These are phyloP conservation scores for Aspergillus sp. DNA, from an alignment of 2,329 filamentous ascomycete species.

Conservation along the genomic window DNA sequence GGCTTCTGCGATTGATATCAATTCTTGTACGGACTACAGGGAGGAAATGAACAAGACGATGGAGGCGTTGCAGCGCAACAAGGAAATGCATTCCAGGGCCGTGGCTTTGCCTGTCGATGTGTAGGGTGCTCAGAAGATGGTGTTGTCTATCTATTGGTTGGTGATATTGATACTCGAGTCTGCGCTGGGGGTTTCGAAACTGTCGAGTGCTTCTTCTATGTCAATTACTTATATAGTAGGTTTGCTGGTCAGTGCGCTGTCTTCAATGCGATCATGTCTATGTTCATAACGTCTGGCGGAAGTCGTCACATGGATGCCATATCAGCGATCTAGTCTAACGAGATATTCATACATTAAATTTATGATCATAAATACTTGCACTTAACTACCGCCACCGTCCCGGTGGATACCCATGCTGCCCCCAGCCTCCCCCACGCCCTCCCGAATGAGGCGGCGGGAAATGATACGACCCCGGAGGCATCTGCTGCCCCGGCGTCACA, in stretches of 20 bases:
- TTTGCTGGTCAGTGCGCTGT: too few species aligned
- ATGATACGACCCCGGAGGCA: constrained; percentile 31
- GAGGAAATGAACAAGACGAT: constrained; percentile 15
- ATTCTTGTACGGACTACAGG: neutral
- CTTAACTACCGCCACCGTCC: constrained; percentile 17
- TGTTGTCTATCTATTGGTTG: neutral
- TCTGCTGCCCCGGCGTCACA: constrained; percentile 23
- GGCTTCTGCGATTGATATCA: neutral
- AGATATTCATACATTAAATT: neutral
- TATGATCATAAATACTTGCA: neutral
- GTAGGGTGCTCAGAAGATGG: neutral
- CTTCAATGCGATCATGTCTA: too few species aligned
- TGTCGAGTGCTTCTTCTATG: too few species aligned
- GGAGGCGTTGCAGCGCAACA: constrained; percentile 8
- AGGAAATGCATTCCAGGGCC: neutral
- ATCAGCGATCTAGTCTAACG: neutral
- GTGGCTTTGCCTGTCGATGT: neutral
- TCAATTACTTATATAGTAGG: too few species aligned
- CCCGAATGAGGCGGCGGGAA: constrained; percentile 33
- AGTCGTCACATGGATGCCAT: neutral
- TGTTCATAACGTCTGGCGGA: neutral
- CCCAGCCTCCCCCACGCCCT: constrained; percentile 22
- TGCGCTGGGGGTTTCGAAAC: too few species aligned
- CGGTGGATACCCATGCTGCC: constrained; percentile 11
- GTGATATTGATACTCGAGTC: too few species aligned